Base-by-base conservation (phyloP, 441 rosid genomes). In the Brassica hybrid region DNA sequence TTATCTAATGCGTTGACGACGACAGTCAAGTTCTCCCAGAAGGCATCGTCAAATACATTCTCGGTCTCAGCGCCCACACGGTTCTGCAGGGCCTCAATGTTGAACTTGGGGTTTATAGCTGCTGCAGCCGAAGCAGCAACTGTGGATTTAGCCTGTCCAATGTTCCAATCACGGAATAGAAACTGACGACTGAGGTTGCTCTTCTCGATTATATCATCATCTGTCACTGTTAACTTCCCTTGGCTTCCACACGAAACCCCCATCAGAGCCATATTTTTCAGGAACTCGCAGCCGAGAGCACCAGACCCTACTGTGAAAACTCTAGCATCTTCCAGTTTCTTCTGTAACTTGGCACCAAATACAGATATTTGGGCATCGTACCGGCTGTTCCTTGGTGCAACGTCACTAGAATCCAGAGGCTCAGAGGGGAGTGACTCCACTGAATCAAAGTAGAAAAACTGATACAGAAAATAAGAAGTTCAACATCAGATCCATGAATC, bases 161-260 rank as follows among this genome's bases (percentile, higher is more conserved):
- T 93, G 80, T 93, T 91, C 98, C 98, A 93, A 75, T 93, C 98
- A 36, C 96, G 94, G 72, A 93, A 93, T 17, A 93, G 94, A 79
- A 93, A 93, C 78, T 91, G 98, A 82, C 98, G 87, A 75, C 96
- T 91, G 25, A 93, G 95, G 75, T 93, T 93, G 83, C 98, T 93
- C 88, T 93, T 93, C 82, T 93, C 98, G 52, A 93, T 93, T 10
- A 91, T 93, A 75, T 93, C 98, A 82, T 93, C 98, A 81, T 93
- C 97, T 1, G 98, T 93, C 72, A 93, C 83, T 3, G 94, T 93
- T 21, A 93, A 85, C 82, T 86, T 90, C 50, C 96, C 98, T 83
- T 81, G 80, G 73, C 71, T 72, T 54, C 96, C 89, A 83, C 98
- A 91, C 8, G 95, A 87, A 69, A 93, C 93, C 54, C 98, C 98